phyloP scores from a whole-genome alignment of 2,329 filamentous ascomycete genomes.

The Sarocladium brachiariae region DNA sequence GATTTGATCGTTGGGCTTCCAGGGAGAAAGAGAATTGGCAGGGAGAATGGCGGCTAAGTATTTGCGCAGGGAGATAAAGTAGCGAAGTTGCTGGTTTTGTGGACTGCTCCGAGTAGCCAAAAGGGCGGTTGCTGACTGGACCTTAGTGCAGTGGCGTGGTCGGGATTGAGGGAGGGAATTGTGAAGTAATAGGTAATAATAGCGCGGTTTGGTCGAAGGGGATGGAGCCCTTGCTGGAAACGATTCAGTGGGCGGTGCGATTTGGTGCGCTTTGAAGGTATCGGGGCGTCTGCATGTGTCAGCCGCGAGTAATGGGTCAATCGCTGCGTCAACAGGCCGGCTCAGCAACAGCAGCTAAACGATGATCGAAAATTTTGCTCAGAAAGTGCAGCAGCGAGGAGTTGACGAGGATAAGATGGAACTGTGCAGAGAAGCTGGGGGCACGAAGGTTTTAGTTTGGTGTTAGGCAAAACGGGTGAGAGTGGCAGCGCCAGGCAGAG shows the following conservation, averaged over 20 bases:
- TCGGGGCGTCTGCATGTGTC: slow-evolving; percentile 6
- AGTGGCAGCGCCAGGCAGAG: neutral
- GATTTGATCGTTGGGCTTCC: neutral
- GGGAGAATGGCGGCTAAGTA: neutral
- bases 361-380: neutral
- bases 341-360: neutral
- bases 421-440: neutral
- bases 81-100: slow-evolving; percentile 3
- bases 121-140: slow-evolving; percentile 1
- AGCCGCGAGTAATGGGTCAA: neutral
- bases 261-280: neutral
- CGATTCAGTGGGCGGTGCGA: neutral
- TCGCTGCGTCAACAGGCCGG: neutral
- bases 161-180: slow-evolving; percentile 3
- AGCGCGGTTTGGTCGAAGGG: slow-evolving; percentile 9
- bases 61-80: neutral
- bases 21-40: neutral
- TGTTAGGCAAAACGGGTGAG: neutral
- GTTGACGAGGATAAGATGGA: neutral
- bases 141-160: neutral
- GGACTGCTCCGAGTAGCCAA: neutral
- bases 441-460: slow-evolving; percentile 1
- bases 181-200: slow-evolving; percentile 2
- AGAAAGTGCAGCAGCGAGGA: neutral
- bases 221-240: slow-evolving; percentile 6